Conservation (phyloP, 2,329 filamentous ascomycete species). For the Penicillium thymicola region DNA sequence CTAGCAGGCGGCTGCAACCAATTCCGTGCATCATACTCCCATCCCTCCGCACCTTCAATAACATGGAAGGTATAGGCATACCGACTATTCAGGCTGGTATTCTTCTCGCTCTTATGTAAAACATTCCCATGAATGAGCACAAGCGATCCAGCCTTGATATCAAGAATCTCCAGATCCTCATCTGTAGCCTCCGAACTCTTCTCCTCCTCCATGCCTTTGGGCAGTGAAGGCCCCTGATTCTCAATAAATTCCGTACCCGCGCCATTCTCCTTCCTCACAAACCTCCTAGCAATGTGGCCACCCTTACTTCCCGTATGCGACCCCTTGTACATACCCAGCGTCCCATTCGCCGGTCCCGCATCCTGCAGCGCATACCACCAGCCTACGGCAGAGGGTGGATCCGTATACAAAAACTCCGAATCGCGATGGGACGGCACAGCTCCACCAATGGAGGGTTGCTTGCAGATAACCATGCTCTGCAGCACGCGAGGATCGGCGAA, state of each 20-base stretch:
- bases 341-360: slow-evolving; percentile 80
- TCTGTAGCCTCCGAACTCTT: slow-evolving; percentile 32
- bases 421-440: slow-evolving; percentile 91
- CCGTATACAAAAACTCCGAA: slow-evolving; percentile 85
- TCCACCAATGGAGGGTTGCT: slow-evolving; percentile 93
- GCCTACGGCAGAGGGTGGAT: slow-evolving; percentile 82
- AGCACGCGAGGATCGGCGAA: slow-evolving; percentile 74
- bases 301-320: slow-evolving; percentile 62
- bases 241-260: slow-evolving; percentile 65
- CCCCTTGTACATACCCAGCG: slow-evolving; percentile 79
- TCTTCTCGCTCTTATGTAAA: slow-evolving; percentile 93
- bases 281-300: slow-evolving; percentile 66
- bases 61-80: slow-evolving; percentile 98
- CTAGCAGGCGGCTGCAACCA: slow-evolving; percentile 83
- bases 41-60: slow-evolving; percentile 71
- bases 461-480: slow-evolving; percentile 98
- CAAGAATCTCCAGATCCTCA: slow-evolving; percentile 67
- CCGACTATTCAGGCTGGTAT: slow-evolving; percentile 76
- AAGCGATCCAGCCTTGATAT: slow-evolving; percentile 86
- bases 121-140: slow-evolving; percentile 95
- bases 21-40: slow-evolving; percentile 76
- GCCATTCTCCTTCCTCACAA: slow-evolving; percentile 63
- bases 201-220: slow-evolving; percentile 49
- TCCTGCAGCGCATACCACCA: slow-evolving; percentile 99
- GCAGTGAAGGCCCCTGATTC: slow-evolving; percentile 66